Percentiles rank a stretch among this genome's conserved stretches.
Conservation (phyloP, 2,329 filamentous ascomycete species). For the Colletotrichum tropicicola region DNA sequence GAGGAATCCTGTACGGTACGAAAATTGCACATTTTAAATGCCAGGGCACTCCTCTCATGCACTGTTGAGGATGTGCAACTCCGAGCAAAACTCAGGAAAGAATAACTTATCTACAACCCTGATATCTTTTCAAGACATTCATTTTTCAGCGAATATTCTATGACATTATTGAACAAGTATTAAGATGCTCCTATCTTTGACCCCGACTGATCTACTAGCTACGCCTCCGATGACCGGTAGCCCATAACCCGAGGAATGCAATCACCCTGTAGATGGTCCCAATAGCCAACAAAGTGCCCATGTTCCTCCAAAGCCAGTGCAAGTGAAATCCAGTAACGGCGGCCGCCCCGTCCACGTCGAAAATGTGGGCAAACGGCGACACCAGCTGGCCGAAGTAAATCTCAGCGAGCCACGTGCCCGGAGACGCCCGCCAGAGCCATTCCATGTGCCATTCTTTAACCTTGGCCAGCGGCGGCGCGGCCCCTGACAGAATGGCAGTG, state of each 20-base stretch:
- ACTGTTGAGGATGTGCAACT: too few species aligned
- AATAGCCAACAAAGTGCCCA: constrained; percentile 47
- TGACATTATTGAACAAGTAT: too few species aligned
- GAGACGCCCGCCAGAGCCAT: constrained; percentile 64
- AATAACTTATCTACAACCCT: too few species aligned
- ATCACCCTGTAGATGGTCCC: constrained; percentile 54
- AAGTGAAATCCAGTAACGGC: constrained; percentile 54
- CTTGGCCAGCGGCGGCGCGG: constrained; percentile 57
- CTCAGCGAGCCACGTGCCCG: constrained; percentile 65
- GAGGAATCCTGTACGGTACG: too few species aligned
- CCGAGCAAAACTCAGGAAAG: too few species aligned
- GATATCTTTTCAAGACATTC: too few species aligned
- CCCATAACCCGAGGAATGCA: constrained; percentile 49
- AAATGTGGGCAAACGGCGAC: constrained; percentile 58
- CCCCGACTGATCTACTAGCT: too few species aligned
- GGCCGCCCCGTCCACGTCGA: constrained; percentile 56
- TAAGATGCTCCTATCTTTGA: too few species aligned
- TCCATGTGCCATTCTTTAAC: constrained; percentile 61
- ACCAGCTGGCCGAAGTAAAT: constrained; percentile 63
- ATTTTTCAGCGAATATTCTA: too few species aligned
- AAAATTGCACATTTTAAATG: too few species aligned
- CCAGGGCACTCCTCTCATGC: too few species aligned
- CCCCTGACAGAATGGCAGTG: constrained; percentile 62
- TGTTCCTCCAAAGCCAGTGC: constrained; percentile 53
- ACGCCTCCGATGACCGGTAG: constrained; percentile 37